Conservation (phyloP, 2,329 filamentous ascomycete genomes). For the Pleomassaria siparia region DNA sequence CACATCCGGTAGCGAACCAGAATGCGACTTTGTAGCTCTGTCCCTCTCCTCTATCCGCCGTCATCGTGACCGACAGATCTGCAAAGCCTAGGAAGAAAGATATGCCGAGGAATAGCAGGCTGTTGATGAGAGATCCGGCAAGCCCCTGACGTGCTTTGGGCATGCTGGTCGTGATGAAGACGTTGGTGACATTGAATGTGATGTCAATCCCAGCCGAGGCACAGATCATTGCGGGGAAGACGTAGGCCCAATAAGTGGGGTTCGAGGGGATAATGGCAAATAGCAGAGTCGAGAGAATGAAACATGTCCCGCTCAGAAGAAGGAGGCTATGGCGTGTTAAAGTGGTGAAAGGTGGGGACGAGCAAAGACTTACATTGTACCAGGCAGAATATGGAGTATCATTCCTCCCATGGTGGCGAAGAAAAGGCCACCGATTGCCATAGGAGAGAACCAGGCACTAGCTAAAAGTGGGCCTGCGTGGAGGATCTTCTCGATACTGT, state of each 20-base stretch:
- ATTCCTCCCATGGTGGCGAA: conserved; percentile 37
- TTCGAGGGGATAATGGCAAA: conserved; percentile 37
- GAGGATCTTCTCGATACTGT: conserved; percentile 31
- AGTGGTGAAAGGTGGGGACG: neutral
- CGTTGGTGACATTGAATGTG: conserved; percentile 42
- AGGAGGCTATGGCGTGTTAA: conserved; percentile 19
- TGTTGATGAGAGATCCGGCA: conserved; percentile 41
- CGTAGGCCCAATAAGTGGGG: conserved; percentile 41
- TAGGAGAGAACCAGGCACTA: conserved; percentile 39
- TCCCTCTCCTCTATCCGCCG: conserved; percentile 28
- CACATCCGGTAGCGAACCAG: conserved; percentile 37
- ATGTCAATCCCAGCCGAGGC: conserved; percentile 42
- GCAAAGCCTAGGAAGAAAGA: conserved; percentile 39
- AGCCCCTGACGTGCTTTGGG: conserved; percentile 38
- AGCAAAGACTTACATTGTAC: conserved; percentile 22
- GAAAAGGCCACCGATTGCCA: conserved; percentile 40
- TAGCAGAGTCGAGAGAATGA: conserved; percentile 33
- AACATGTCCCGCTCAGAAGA: conserved; percentile 33
- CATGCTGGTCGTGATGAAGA: conserved; percentile 41
- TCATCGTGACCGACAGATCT: conserved; percentile 39
- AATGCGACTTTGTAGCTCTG: conserved; percentile 42
- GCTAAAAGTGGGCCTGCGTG: conserved; percentile 32
- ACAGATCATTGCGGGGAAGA: conserved; percentile 48
- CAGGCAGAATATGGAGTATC: conserved; percentile 38
- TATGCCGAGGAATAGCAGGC: conserved; percentile 40